phyloP scores from a whole-genome alignment of 2,329 filamentous ascomycete genomes.

The Colletotrichum sp. region DNA sequence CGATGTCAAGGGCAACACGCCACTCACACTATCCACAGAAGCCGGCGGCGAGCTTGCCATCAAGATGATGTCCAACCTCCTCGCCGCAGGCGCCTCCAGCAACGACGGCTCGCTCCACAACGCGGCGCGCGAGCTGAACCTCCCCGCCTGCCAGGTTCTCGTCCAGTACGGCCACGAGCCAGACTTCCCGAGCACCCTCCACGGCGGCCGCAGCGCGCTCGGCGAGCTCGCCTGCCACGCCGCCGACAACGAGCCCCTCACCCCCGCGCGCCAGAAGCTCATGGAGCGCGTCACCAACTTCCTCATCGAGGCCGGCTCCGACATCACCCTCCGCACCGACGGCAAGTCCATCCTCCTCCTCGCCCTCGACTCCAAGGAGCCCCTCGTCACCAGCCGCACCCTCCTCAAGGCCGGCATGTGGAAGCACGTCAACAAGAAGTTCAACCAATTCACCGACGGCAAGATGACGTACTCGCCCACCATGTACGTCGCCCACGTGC shows the following conservation, averaged over 20 bases:
- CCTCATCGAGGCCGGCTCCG: constrained; percentile 61
- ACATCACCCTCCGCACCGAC: constrained; percentile 59
- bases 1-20: constrained; percentile 63
- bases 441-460: constrained; percentile 58
- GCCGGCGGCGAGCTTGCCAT: constrained; percentile 59
- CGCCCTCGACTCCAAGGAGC: constrained; percentile 62
- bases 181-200: constrained; percentile 68
- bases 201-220: constrained; percentile 67
- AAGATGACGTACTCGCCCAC: constrained; percentile 67
- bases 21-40: constrained; percentile 63
- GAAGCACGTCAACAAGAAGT: constrained; percentile 67
- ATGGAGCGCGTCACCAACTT: constrained; percentile 64
- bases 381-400: constrained; percentile 59
- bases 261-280: constrained; percentile 51
- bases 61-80: constrained; percentile 58
- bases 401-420: constrained; percentile 69
- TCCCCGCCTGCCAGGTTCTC: constrained; percentile 60
- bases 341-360: constrained; percentile 66
- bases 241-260: constrained; percentile 49
- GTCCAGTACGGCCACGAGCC: constrained; percentile 65
- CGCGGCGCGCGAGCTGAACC: constrained; percentile 63
- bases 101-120: constrained; percentile 74
- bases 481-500: constrained; percentile 61
- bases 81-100: constrained; percentile 59
- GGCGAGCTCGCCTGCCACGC: constrained; percentile 68